Evolutionary conservation across 345 rosid species (phyloP), one percentile per base, ranked within the genome.

Genomic region (Eucalyptus tenuipes): DNA sequence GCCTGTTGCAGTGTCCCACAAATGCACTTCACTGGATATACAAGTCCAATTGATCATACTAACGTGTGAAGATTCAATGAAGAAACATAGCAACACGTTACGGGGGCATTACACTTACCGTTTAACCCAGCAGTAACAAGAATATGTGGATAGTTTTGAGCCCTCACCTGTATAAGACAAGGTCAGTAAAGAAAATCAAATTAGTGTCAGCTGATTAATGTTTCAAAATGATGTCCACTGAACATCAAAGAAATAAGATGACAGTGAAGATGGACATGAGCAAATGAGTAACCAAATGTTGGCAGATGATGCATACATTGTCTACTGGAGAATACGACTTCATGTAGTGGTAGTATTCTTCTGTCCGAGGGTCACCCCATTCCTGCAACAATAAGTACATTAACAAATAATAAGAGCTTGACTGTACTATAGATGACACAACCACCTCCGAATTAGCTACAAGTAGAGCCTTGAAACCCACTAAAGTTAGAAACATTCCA

Each of bases 291-390:
- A 45, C 85, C 75, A 81, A 59, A 79, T 84, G 14, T 49, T 17
- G 29, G 52, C 14, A 10, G 29, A 75, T 37, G 86, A 18, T 49
- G 85, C 94, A 92, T 88, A 95, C 99, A 92, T 96, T 96, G 90
- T 96, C 99, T 50, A 97, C 97, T 57, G 99, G 99, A 31, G 99
- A 96, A 91, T 97, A 97, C 44, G 99, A 94, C 93, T 96, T 97
- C 97, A 97, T 96, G 89, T 96, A 97, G 90, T 45, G 91, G 94
- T 96, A 96, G 92, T 90, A 97, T 84, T 96, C 98, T 91, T 95
- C 96, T 91, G 94, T 94, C 87, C 99, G 95, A 42, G 99, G 99
- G 89, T 97, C 99, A 89, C 98, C 99, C 99, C 99, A 97, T 91
- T 97, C 99, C 99, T 97, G 91, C 92, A 93, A 89, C 66, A 55